phyloP scores from a whole-genome alignment of 2,329 filamentous ascomycete genomes.

The Cladosporium sp. region DNA sequence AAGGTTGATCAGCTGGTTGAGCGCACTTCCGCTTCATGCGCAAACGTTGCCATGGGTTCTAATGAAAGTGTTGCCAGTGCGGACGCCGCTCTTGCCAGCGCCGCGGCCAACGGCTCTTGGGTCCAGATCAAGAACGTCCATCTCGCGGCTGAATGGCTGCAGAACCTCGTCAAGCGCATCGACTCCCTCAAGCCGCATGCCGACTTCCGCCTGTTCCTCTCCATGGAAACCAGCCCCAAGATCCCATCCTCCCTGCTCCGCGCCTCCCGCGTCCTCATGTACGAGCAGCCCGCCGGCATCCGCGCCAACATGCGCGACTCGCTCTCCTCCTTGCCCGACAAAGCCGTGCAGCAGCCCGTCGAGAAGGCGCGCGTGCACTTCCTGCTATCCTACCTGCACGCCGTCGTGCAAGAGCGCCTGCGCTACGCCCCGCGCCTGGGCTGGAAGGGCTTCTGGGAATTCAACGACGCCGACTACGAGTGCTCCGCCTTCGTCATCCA shows the following conservation, averaged over 20 bases:
- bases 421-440: constrained; percentile 91
- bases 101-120: constrained; percentile 90
- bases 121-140: constrained; percentile 99
- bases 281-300: constrained; percentile 95
- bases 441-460: constrained; percentile 99
- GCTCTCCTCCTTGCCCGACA: constrained; percentile 65
- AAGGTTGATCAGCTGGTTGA: constrained; percentile 96
- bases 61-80: constrained; percentile 90
- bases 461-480: constrained; percentile 99
- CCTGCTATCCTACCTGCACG: constrained; percentile 89
- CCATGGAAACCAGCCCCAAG: constrained; percentile 95
- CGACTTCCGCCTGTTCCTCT: constrained; percentile 93
- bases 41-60: constrained; percentile 98
- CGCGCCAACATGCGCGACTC: constrained; percentile 99
- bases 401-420: constrained; percentile 90
- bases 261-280: constrained; percentile 92
- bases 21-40: constrained; percentile 77
- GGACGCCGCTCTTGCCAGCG: constrained; percentile 92
- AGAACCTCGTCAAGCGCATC: constrained; percentile 95
- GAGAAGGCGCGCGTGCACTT: constrained; percentile 90
- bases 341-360: constrained; percentile 76
- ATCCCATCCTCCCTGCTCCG: constrained; percentile 95
- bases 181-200: constrained; percentile 91
- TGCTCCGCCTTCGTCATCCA: constrained; percentile 96
- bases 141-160: constrained; percentile 91